Conservation (phyloP, 495 filamentous ascomycete genomes). For the Choiromyces venosus region DNA sequence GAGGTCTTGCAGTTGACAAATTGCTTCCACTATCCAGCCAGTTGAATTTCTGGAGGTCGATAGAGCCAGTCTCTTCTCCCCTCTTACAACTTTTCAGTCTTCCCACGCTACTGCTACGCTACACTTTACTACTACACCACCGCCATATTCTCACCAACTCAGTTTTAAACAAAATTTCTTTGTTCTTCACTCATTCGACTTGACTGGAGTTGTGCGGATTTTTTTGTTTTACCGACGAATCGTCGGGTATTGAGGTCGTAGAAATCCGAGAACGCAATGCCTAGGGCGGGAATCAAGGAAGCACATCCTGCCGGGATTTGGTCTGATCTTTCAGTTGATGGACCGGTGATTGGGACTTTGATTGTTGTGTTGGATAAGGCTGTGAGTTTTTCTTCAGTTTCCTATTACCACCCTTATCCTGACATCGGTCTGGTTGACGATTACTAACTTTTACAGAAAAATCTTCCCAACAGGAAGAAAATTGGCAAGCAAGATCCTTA, state of each 20-base stretch:
- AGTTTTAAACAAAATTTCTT: background rate
- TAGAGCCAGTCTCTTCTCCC: slow-evolving; percentile 20
- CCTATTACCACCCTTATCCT: slow-evolving; percentile 2
- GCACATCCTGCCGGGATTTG: slow-evolving; percentile 88
- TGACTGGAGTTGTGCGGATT: background rate
- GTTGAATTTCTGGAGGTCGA: slow-evolving; percentile 17
- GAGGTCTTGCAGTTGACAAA: slow-evolving; percentile 27
- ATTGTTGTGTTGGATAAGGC: slow-evolving; percentile 86
- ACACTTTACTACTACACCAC: background rate
- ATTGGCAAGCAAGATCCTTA: slow-evolving; percentile 99
- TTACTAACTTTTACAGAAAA: slow-evolving; percentile 54
- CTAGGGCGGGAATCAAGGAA: slow-evolving; percentile 40
- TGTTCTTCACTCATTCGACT: background rate
- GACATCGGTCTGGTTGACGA: slow-evolving; percentile 22
- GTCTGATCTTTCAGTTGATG: slow-evolving; percentile 91
- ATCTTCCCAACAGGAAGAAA: slow-evolving; percentile 88
- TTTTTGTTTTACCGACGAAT: background rate
- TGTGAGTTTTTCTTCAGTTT: slow-evolving; percentile 27
- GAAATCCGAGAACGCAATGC: slow-evolving; percentile 16
- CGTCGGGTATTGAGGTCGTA: background rate
- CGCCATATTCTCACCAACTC: background rate
- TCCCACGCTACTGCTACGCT: background rate
- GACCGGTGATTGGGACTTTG: slow-evolving; percentile 87
- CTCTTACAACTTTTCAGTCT: background rate
- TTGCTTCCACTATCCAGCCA: slow-evolving; percentile 11